These are phyloP conservation scores for Spatholobus suberectus DNA, from an alignment of 306 rosid genomes.

Conservation along the genomic window DNA sequence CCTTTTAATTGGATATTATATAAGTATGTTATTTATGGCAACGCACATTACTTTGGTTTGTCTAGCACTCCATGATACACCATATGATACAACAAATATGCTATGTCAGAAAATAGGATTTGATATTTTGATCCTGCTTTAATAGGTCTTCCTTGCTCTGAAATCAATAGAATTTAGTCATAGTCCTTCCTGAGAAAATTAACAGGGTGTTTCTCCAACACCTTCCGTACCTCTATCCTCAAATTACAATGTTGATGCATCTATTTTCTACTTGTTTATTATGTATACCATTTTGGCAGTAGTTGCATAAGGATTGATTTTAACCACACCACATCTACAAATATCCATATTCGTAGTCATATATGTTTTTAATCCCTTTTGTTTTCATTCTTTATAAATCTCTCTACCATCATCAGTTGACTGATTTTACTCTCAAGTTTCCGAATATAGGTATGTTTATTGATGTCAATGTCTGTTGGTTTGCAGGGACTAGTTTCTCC, in stretches of 20 bases:
- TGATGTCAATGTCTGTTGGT: slow-evolving; percentile 35
- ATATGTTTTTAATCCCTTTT: background rate
- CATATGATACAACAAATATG: background rate
- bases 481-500: slow-evolving; percentile 72
- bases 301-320: slow-evolving; percentile 6
- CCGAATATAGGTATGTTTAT: background rate
- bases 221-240: background rate
- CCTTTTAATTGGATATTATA: background rate
- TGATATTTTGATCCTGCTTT: slow-evolving; percentile 4
- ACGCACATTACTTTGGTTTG: background rate
- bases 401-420: background rate
- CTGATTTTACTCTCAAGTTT: slow-evolving; percentile 4
- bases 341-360: background rate
- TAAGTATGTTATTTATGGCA: background rate
- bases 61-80: background rate
- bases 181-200: background rate
- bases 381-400: slow-evolving; percentile 19
- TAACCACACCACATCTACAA: background rate
- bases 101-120: slow-evolving; percentile 14
- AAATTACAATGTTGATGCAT: background rate
- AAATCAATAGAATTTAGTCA: background rate
- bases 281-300: background rate
- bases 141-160: background rate
- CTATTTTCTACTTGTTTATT: background rate
- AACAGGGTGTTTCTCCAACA: background rate